A percentile compares a stretch with the other conserved stretches of the same genome.
These are phyloP conservation scores for Lathyrus oleraceus DNA, from an alignment of 306 rosid genomes.

Conservation along the genomic window DNA sequence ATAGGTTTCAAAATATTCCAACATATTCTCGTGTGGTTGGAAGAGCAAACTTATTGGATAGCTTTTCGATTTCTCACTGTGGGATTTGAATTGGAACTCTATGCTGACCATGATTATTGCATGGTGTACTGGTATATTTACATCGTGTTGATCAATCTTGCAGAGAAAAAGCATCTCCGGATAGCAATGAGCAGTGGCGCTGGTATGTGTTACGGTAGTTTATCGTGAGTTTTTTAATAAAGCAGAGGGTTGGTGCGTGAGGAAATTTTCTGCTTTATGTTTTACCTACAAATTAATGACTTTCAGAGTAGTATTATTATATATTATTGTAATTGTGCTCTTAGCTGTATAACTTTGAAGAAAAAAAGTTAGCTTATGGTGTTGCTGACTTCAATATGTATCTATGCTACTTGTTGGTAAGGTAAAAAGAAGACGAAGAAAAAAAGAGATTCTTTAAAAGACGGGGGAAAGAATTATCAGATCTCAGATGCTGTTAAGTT, in stretches of 20 bases:
- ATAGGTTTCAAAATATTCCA: slow-evolving; percentile 66
- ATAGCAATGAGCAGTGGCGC: slow-evolving; percentile 47
- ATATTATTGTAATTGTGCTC: slow-evolving; percentile 29
- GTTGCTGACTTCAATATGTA: slow-evolving; percentile 23
- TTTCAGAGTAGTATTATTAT: slow-evolving; percentile 15
- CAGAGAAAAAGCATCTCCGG: slow-evolving; percentile 78
- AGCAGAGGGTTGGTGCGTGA: slow-evolving; percentile 8
- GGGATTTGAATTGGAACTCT: slow-evolving; percentile 93
- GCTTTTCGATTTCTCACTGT: slow-evolving; percentile 85
- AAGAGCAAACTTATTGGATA: slow-evolving; percentile 95
- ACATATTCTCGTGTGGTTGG: slow-evolving; percentile 86
- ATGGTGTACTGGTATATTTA: slow-evolving; percentile 96
- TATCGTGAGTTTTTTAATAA: slow-evolving; percentile 19
- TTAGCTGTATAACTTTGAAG: not conserved
- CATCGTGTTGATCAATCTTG: slow-evolving; percentile 72
- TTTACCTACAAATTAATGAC: slow-evolving; percentile 23
- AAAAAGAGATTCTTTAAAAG: slow-evolving; percentile 70
- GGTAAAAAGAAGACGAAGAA: slow-evolving; percentile 82
- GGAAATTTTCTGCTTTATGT: slow-evolving; percentile 15
- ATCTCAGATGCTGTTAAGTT: slow-evolving; percentile 75
- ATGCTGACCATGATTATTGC: slow-evolving; percentile 86
- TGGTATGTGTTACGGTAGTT: slow-evolving; percentile 50
- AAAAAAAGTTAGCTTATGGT: slow-evolving; percentile 9
- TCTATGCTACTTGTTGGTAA: slow-evolving; percentile 44
- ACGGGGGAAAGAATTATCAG: slow-evolving; percentile 57